phyloP scores from a whole-genome alignment of 2,329 filamentous ascomycete species.

The Rasamsonia emersonii region DNA sequence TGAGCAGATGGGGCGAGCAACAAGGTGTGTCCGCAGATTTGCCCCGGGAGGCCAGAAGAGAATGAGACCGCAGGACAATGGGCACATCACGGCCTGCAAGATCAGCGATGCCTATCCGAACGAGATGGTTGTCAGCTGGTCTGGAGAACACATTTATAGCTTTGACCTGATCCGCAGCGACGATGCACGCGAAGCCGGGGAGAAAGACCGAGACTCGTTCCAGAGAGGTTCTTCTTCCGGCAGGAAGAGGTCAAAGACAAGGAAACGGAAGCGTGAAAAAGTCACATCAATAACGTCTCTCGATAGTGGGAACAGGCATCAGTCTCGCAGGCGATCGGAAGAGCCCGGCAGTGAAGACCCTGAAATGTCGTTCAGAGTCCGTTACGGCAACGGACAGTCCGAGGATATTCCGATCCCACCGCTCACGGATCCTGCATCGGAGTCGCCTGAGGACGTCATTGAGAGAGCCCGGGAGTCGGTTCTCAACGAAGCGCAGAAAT shows the following conservation, averaged over 20 bases:
- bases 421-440: slow-evolving; percentile 13
- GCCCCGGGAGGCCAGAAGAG: slow-evolving; percentile 51
- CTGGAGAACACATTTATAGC: slow-evolving; percentile 56
- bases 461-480: slow-evolving; percentile 37
- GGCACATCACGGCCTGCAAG: slow-evolving; percentile 62
- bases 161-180: slow-evolving; percentile 55
- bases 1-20: slow-evolving; percentile 50
- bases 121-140: slow-evolving; percentile 61
- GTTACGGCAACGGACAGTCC: slow-evolving; percentile 52
- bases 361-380: slow-evolving; percentile 46
- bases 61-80: slow-evolving; percentile 40
- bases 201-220: slow-evolving; percentile 16
- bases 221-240: slow-evolving; percentile 18
- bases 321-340: slow-evolving; percentile 40
- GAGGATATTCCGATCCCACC: slow-evolving; percentile 47
- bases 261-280: slow-evolving; percentile 52
- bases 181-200: slow-evolving; percentile 41
- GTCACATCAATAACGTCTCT: slow-evolving; percentile 35
- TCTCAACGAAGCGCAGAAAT: slow-evolving; percentile 44
- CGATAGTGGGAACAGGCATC: slow-evolving; percentile 37
- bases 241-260: slow-evolving; percentile 29
- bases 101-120: slow-evolving; percentile 62
- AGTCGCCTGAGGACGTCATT: slow-evolving; percentile 24
- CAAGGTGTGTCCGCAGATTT: slow-evolving; percentile 58
- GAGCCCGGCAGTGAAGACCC: slow-evolving; percentile 25